phyloP scores from a whole-genome alignment of 129 eudicot genomes.

The Logfia minima region DNA sequence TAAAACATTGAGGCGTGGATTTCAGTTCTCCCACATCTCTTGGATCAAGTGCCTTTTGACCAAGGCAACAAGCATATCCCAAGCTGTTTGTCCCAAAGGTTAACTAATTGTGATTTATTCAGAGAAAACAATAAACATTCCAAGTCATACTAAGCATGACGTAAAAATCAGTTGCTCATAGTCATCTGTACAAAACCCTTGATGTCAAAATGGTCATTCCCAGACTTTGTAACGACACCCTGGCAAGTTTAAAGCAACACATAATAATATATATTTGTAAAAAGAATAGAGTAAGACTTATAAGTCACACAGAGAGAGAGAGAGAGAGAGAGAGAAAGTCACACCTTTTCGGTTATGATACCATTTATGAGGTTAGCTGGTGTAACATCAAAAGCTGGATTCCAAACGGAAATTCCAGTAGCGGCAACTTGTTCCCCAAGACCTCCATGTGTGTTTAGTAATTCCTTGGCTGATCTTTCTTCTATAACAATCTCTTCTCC shows the following conservation, averaged over 20 bases:
- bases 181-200: constrained; percentile 42
- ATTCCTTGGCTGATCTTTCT: constrained; percentile 87
- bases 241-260: constrained; percentile 15
- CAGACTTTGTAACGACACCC: constrained; percentile 72
- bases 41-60: no score
- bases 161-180: constrained; percentile 10
- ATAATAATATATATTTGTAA: no score
- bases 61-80: no score
- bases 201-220: constrained; percentile 56
- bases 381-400: constrained; percentile 97
- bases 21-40: no score
- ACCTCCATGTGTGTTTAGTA: constrained; percentile 77
- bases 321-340: no score
- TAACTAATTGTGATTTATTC: no score
- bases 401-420: constrained; percentile 92
- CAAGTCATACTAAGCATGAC: no score
- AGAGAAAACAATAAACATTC: no score
- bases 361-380: constrained; percentile 76
- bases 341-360: constrained; percentile 87
- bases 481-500: constrained; percentile 89
- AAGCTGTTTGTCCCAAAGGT: no score
- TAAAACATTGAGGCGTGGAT: no score
- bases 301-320: no score
- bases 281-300: no score
- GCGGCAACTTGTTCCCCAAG: constrained; percentile 98